These are phyloP conservation scores for Fusarium devonianum DNA, from an alignment of 2,329 filamentous ascomycete species.

Conservation along the genomic window DNA sequence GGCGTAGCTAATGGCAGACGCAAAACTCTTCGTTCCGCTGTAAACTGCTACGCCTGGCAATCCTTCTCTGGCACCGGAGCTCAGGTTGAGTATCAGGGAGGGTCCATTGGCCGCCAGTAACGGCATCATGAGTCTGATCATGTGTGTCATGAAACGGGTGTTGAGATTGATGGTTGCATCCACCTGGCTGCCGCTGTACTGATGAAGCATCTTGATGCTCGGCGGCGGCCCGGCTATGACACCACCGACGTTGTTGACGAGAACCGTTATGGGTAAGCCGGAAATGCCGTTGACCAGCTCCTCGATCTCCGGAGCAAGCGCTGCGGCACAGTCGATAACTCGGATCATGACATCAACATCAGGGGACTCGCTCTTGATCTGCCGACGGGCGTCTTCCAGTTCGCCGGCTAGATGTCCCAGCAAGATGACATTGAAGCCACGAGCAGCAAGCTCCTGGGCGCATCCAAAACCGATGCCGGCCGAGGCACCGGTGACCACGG, in stretches of 20 bases:
- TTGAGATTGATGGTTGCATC: background rate
- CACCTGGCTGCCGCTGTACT: background rate
- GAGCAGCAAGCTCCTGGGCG: background rate
- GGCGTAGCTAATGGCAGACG: background rate
- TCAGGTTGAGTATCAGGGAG: background rate
- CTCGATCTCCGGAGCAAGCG: background rate
- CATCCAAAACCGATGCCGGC: background rate
- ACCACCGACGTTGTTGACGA: constrained; percentile 4
- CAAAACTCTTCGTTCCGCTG: background rate
- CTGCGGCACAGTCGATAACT: background rate
- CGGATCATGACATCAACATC: background rate
- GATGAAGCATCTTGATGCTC: background rate
- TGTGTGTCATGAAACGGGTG: background rate
- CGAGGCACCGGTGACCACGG: background rate
- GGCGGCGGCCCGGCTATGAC: background rate
- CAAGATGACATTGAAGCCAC: background rate
- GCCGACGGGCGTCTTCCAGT: background rate
- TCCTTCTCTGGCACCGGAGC: background rate
- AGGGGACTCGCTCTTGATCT: background rate
- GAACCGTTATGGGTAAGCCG: background rate
- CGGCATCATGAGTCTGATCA: background rate
- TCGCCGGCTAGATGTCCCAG: background rate
- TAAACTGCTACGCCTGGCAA: background rate
- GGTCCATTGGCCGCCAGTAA: background rate
- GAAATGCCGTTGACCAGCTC: background rate